Evolutionary conservation across 2,329 filamentous ascomycete genomes (phyloP).

Genomic region (Cryoendolithus antarcticus): DNA sequence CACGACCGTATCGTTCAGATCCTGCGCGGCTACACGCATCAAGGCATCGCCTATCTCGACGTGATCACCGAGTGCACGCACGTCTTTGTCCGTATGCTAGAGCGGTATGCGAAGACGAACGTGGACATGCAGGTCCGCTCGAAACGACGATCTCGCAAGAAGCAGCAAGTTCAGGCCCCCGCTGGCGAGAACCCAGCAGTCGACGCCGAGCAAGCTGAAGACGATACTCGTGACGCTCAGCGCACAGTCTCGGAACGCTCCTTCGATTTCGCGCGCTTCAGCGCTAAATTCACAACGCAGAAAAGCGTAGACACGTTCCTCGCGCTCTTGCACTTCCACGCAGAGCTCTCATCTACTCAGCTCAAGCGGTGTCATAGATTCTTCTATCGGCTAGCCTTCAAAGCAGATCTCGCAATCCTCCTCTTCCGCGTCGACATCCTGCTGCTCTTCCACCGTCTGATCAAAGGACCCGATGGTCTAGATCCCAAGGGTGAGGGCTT

Average conservation of each 20-base stretch:
- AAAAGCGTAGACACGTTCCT: slow-evolving; percentile 82
- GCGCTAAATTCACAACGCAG: slow-evolving; percentile 69
- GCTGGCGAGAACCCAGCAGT: slow-evolving; percentile 31
- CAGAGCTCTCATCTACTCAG: slow-evolving; percentile 65
- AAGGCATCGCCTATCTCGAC: slow-evolving; percentile 87
- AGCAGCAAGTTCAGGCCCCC: slow-evolving; percentile 46
- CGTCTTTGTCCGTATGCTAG: slow-evolving; percentile 82
- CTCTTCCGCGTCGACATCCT: slow-evolving; percentile 87
- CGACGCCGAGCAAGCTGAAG: slow-evolving; percentile 43
- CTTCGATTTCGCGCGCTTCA: slow-evolving; percentile 83
- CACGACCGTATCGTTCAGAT: slow-evolving; percentile 78
- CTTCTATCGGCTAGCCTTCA: slow-evolving; percentile 88
- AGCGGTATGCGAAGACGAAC: slow-evolving; percentile 90
- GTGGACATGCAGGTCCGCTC: slow-evolving; percentile 86
- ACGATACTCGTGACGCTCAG: slow-evolving; percentile 62
- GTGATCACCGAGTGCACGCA: slow-evolving; percentile 82
- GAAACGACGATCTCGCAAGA: slow-evolving; percentile 57
- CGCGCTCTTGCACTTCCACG: slow-evolving; percentile 65
- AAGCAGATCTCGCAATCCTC: slow-evolving; percentile 80
- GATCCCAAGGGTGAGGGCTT: slow-evolving; percentile 53
- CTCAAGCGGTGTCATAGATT: slow-evolving; percentile 87
- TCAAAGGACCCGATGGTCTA: slow-evolving; percentile 73
- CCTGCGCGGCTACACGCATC: slow-evolving; percentile 76
- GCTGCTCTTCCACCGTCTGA: slow-evolving; percentile 75
- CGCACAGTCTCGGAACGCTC: slow-evolving; percentile 68